Evolutionary conservation across 176 grass and related monocot genomes (phyloP).

Genomic region (Phoenix dactylifera): DNA sequence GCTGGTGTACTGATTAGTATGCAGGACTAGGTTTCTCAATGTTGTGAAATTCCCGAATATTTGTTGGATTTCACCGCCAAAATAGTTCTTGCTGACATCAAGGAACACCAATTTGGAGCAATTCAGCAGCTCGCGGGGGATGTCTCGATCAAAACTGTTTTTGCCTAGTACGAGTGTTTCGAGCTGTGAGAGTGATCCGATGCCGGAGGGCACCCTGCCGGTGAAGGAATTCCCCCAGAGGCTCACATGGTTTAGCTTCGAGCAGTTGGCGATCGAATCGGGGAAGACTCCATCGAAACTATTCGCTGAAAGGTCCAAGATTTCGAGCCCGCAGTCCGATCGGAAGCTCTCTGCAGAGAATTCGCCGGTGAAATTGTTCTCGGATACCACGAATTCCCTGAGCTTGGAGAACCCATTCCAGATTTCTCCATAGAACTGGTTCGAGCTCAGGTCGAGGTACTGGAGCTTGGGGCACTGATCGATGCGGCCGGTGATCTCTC

Average conservation of each 20-base stretch:
- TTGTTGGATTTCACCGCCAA: conserved; percentile 52
- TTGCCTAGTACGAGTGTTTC: conserved; percentile 46
- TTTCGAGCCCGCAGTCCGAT: conserved; percentile 30
- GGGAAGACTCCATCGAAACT: conserved; percentile 37
- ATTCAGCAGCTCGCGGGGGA: conserved; percentile 46
- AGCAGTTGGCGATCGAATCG: conserved; percentile 47
- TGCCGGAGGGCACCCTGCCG: conserved; percentile 39
- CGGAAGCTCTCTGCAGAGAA: conserved; percentile 27
- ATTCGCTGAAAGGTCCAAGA: conserved; percentile 62
- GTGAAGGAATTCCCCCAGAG: conserved; percentile 57
- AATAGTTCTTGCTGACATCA: conserved; percentile 60
- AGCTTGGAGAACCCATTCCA: conserved; percentile 52
- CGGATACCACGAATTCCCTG: conserved; percentile 39
- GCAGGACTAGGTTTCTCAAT: conserved; percentile 45
- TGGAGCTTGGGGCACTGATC: conserved; percentile 42
- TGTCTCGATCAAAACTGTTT: conserved; percentile 35
- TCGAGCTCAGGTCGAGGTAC: conserved; percentile 67
- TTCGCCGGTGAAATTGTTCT: conserved; percentile 57
- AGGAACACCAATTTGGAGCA: conserved; percentile 52
- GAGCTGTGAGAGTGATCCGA: conserved; percentile 41
- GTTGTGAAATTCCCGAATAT: conserved; percentile 42
- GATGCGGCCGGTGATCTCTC: conserved; percentile 34
- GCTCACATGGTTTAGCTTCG: conserved; percentile 34
- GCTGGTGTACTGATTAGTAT: conserved; percentile 51
- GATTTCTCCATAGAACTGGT: conserved; percentile 58